phyloP scores from a whole-genome alignment of 2,329 filamentous ascomycete species.

The Trichoderma hamatum region DNA sequence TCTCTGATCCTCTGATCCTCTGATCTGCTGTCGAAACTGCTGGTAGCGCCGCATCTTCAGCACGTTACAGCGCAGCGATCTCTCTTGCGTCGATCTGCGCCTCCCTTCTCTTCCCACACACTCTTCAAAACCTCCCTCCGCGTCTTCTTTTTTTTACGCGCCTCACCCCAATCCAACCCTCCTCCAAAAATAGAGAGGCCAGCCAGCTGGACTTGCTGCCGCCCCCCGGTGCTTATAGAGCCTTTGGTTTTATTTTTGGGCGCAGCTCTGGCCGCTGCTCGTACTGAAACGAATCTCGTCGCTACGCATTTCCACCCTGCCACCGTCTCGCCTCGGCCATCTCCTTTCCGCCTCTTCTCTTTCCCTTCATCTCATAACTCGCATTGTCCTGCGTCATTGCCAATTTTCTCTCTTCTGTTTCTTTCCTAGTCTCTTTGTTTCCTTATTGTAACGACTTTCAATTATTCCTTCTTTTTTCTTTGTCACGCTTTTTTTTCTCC shows the following conservation, averaged over 20 bases:
- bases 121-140: not conserved
- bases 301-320: conserved; percentile 9
- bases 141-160: not conserved
- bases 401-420: not conserved
- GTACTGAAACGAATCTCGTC: conserved; percentile 23
- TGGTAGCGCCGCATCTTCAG: conserved; percentile 1
- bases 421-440: not conserved
- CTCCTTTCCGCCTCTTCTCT: conserved; percentile 18
- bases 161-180: not conserved
- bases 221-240: not conserved
- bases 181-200: not conserved
- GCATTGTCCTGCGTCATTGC: conserved; percentile 1
- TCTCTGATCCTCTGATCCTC: not conserved
- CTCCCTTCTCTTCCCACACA: not conserved
- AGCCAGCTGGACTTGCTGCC: conserved; percentile 5
- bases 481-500: conserved; percentile 1
- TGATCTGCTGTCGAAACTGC: not conserved
- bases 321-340: conserved; percentile 15
- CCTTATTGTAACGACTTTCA: conserved; percentile 4
- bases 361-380: conserved; percentile 6
- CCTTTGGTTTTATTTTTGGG: conserved; percentile 19
- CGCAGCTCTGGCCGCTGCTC: conserved; percentile 7
- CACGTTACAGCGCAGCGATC: conserved; percentile 5
- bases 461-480: not conserved
- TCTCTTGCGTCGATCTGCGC: not conserved